Conservation (phyloP, 2,329 filamentous ascomycete species). For the Botrytis squamosa region DNA sequence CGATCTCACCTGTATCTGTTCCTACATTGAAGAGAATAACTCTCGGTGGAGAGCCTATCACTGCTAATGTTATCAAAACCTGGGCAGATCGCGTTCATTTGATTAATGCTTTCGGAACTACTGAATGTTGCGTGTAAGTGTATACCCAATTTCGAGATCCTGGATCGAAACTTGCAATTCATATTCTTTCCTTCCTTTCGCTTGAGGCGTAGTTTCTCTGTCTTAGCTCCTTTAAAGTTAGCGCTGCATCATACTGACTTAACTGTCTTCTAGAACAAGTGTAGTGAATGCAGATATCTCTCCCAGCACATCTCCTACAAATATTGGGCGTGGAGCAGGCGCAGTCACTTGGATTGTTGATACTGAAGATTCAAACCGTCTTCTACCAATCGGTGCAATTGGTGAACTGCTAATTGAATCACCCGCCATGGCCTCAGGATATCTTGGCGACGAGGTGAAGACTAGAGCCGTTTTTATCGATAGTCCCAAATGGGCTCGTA, state of each 20-base stretch:
- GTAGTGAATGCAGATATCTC: constrained; percentile 9
- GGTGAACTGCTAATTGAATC: constrained; percentile 44
- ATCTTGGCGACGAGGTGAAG: constrained; percentile 42
- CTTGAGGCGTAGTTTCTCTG: not conserved
- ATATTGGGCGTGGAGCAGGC: constrained; percentile 29
- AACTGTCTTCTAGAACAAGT: not conserved
- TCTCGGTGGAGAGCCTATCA: constrained; percentile 24
- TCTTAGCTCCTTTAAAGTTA: no score
- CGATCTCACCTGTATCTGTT: constrained; percentile 2
- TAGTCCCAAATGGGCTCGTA: constrained; percentile 25
- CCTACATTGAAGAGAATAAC: constrained; percentile 11
- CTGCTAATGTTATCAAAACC: constrained; percentile 15
- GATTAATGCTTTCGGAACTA: constrained; percentile 27
- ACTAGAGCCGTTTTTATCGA: constrained; percentile 41
- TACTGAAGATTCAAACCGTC: constrained; percentile 40
- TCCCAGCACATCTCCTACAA: constrained; percentile 14
- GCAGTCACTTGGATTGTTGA: constrained; percentile 42
- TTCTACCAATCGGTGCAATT: constrained; percentile 39
- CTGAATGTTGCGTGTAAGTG: constrained; percentile 21
- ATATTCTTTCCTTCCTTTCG: not conserved
- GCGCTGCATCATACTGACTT: not conserved
- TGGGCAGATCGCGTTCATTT: constrained; percentile 23
- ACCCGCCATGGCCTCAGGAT: constrained; percentile 42
- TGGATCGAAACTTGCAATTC: not conserved
- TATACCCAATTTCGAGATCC: not conserved